A percentile compares a stretch with the other conserved stretches of the same genome.
Evolutionary conservation across 345 rosid genomes (phyloP).

Genomic region (Linum trigynum): DNA sequence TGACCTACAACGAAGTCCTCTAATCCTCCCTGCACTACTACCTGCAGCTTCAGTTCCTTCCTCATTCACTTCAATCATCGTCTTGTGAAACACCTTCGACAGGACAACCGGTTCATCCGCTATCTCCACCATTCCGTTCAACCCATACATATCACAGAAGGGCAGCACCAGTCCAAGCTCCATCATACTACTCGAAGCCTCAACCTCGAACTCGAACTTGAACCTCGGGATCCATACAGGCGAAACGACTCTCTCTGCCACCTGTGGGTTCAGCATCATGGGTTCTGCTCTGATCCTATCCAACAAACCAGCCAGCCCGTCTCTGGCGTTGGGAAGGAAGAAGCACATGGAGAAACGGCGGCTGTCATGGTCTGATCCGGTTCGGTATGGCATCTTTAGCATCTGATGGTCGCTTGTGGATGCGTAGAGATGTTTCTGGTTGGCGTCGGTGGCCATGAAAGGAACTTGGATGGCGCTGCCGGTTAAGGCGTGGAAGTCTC

Average conservation of each 20-base stretch:
- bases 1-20: neutral
- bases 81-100: conserved; percentile 10
- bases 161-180: conserved; percentile 9
- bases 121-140: conserved; percentile 7
- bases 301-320: conserved; percentile 12
- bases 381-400: conserved; percentile 5
- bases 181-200: neutral
- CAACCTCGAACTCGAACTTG: conserved; percentile 4
- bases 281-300: conserved; percentile 1
- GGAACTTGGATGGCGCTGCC: conserved; percentile 9
- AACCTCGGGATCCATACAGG: conserved; percentile 12
- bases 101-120: neutral
- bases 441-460: conserved; percentile 2
- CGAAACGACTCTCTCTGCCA: neutral
- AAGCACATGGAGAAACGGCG: conserved; percentile 9
- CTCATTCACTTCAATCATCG: conserved; percentile 10
- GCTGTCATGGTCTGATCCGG: neutral
- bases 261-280: neutral
- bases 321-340: conserved; percentile 4
- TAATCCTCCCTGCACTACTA: neutral
- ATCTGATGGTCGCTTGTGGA: conserved; percentile 7
- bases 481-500: conserved; percentile 4
- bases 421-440: neutral
- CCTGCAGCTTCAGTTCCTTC: conserved; percentile 19
- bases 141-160: neutral